Evolutionary conservation across 2,329 filamentous ascomycete genomes (phyloP), one percentile per base, ranked within the genome.

Genomic region (Drechslerella coelobrocha): DNA sequence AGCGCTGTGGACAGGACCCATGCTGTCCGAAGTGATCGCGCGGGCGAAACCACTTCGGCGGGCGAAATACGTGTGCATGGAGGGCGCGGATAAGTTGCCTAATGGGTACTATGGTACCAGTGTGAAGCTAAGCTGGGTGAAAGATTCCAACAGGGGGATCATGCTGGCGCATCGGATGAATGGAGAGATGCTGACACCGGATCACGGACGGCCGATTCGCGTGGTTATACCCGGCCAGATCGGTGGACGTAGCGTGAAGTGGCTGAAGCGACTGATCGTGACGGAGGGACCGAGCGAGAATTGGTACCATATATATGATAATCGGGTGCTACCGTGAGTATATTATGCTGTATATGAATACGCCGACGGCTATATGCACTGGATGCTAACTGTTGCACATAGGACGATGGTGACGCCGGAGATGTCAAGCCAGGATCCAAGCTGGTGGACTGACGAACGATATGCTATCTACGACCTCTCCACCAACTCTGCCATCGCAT

Each of bases 241-340:
- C 72, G 92, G 92, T 31, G 92, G 92, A 0, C 84, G 92, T 73
- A 96, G 91, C 78, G 92, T 97, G 29, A 97, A 97, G 79, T 97
- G 92, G 92, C 78, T 97, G 66, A 93, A 88, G 80, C 88, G 83
- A 73, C 84, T 97, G 69, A 89, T 92, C 45, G 79, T 97, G 54
- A 93, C 91, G 0, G 84, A 87, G 8, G 82, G 83, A 23, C 91
- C 92, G 0, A 96, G 91, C 77, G 88, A 93, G 73, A 96, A 95
- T 77, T 96, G 91, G 91, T 96, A 96, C 76, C 92, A 97, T 78
- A 91, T 95, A 72, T 92, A 94, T 78, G 92, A 97, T 78, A 97
- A 97, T 77, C 83, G 91, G 66, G 91, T 97, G 1, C 80, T 97
- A 39, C 92, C 92, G 73, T 83, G 75, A 76, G 56, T 69, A 43